Percentiles rank a stretch among this genome's conserved stretches.
Evolutionary conservation across 306 rosid genomes (phyloP).

Genomic region (Medicago ruthenica): DNA sequence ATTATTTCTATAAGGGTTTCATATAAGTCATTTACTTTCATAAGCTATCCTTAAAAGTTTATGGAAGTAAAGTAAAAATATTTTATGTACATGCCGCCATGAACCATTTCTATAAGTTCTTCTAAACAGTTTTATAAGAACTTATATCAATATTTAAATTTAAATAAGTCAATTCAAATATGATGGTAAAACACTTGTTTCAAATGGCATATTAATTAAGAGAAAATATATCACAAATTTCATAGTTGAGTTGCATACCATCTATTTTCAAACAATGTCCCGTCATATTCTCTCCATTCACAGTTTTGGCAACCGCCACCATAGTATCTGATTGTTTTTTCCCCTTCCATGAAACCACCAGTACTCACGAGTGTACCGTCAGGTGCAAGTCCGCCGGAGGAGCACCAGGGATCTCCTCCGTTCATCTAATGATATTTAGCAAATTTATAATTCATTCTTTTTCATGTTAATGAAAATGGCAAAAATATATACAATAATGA

Average conservation of each 20-base stretch:
- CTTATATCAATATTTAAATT: no score
- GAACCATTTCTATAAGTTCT: no score
- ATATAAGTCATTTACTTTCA: no score
- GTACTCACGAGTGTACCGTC: conserved; percentile 69
- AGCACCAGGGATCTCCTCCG: conserved; percentile 80
- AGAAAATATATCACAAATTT: not conserved
- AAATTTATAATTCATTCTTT: not conserved
- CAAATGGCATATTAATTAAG: no score
- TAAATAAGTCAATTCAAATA: no score
- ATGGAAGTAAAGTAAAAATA: no score
- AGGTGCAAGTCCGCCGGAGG: conserved; percentile 71
- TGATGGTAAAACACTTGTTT: no score
- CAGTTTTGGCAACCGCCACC: conserved; percentile 53
- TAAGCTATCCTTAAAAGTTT: no score
- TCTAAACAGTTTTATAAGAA: no score
- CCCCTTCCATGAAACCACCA: conserved; percentile 70
- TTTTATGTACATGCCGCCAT: no score
- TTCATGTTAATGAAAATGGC: not conserved
- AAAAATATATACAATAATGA: not conserved
- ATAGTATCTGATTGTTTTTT: conserved; percentile 51
- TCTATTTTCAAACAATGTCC: conserved; percentile 53
- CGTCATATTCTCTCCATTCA: conserved; percentile 53
- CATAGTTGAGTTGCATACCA: conserved; percentile 49
- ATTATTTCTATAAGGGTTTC: no score
- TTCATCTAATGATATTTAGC: conserved; percentile 38